Evolutionary conservation across 1,139 yeast genomes (phyloP), one percentile per base, ranked within the genome.

Genomic region (Suhomyces chickasaworum): DNA sequence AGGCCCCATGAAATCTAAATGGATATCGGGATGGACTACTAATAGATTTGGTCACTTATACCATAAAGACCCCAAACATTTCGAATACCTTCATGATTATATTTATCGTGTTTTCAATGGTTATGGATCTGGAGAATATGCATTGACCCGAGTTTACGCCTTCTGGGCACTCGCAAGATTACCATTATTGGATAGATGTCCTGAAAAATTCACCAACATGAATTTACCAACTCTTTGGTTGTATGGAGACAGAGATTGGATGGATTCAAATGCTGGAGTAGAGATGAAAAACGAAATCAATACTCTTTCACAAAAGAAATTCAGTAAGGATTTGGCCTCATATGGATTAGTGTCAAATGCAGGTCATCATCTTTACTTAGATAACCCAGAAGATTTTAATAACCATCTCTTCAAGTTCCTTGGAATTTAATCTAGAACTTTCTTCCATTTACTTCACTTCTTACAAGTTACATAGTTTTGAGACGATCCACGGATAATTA

Each of bases 341-440:
- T 82, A 77, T 49, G 66, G 64, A 13, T 44, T 55, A 7, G 47
- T 53, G 21, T 40, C 58, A 3, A 36, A 48, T 8, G 53, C 56
- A 6, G 58, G 96, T 0, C 96, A 89, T 60, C 93, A 89, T 63
- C 64, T 89, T 46, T 87, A 87, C 57, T 66, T 89, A 50, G 96
- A 89, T 61, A 88, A 89, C 53, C 84, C 60, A 4, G 23, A 39
- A 7, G 45, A 39, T 1, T 56, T 56, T 41, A 45, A 53, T 16
- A 43, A 29, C 23, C 50, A 47, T 30, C 36, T 54, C 7, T 49
- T 50, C 37, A 39, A 40, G 21, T 55, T 55, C 42, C 27, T 43
- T 20, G 39, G 27, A 5, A 39, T 23, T 20, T 35, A 29, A 29
- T 17, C 13, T 6, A 9, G 29, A 3, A 2, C 29, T 10, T 25